Percentiles rank a stretch among this genome's conserved stretches.
phyloP scores from a whole-genome alignment of 2,329 filamentous ascomycete species.

The Trichothecium roseum region DNA sequence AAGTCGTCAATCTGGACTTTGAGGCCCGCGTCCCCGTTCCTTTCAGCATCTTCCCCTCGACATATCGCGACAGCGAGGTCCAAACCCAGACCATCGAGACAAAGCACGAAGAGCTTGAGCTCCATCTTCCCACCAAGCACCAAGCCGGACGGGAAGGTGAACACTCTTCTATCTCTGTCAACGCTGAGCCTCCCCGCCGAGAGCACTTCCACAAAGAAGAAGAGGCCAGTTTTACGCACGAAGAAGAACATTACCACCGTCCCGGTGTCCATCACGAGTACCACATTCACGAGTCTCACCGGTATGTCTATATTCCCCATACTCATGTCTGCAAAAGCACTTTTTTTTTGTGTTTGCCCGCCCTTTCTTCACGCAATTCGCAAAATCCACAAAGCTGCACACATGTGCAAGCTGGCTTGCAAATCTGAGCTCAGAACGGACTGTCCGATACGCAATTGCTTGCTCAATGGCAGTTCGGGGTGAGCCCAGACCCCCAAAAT shows the following conservation, averaged over 20 bases:
- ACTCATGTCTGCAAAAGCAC: conserved; percentile 7
- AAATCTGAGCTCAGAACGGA: no score
- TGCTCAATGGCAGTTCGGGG: no score
- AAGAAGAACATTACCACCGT: conserved; percentile 68
- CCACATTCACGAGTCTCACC: conserved; percentile 38
- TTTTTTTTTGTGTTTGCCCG: conserved; percentile 6
- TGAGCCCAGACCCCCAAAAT: no score
- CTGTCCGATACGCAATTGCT: no score
- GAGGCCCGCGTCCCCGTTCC: conserved; percentile 98
- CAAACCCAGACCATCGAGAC: conserved; percentile 40
- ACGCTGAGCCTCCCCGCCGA: conserved; percentile 52
- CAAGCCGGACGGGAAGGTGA: conserved; percentile 98
- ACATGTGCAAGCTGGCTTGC: no score
- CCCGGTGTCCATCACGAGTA: conserved; percentile 51
- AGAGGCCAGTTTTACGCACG: conserved; percentile 72
- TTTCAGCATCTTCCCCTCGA: conserved; percentile 99
- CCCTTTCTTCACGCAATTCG: no score
- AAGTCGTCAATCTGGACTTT: conserved; percentile 99
- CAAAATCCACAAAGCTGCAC: no score
- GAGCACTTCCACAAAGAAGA: conserved; percentile 63
- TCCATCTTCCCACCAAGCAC: conserved; percentile 57
- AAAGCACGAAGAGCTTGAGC: conserved; percentile 77
- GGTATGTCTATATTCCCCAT: conserved; percentile 31
- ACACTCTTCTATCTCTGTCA: conserved; percentile 62
- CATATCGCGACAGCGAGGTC: conserved; percentile 60